Percentiles rank a stretch among this genome's conserved stretches.
These are phyloP conservation scores for Ceratocystis destructans DNA, from an alignment of 2,329 filamentous ascomycete species.

Conservation along the genomic window DNA sequence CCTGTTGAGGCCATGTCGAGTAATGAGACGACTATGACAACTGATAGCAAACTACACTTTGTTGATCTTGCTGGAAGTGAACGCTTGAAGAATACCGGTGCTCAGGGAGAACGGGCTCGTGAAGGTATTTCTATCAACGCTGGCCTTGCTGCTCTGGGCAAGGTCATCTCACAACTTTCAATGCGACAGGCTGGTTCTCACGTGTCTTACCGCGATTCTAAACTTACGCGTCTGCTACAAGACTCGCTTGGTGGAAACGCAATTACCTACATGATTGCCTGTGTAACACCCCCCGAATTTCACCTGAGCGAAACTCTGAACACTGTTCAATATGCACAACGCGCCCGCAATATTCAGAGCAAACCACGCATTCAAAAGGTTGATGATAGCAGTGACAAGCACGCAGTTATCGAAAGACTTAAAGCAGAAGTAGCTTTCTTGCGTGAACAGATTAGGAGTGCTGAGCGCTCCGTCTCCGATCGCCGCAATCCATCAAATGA, in stretches of 20 bases:
- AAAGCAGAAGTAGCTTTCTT: conserved; percentile 90
- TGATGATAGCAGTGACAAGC: conserved; percentile 76
- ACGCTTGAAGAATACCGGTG: conserved; percentile 89
- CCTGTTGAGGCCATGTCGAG: conserved; percentile 67
- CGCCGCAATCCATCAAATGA: conserved; percentile 47
- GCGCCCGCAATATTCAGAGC: conserved; percentile 90
- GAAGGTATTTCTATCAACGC: conserved; percentile 98
- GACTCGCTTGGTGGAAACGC: conserved; percentile 94
- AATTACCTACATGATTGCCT: conserved; percentile 99
- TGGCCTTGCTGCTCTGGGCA: conserved; percentile 83
- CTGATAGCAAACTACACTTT: conserved; percentile 97
- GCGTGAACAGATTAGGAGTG: conserved; percentile 79
- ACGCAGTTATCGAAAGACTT: conserved; percentile 81
- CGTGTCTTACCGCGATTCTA: conserved; percentile 97
- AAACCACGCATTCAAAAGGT: conserved; percentile 92
- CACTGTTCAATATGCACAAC: conserved; percentile 92
- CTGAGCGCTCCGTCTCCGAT: conserved; percentile 50
- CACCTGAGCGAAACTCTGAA: conserved; percentile 96
- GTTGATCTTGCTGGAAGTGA: conserved; percentile 96
- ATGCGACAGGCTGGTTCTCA: conserved; percentile 76
- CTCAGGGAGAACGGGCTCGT: conserved; percentile 82
- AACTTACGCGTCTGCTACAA: conserved; percentile 83
- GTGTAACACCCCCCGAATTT: conserved; percentile 91
- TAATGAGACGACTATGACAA: conserved; percentile 59
- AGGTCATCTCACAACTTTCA: conserved; percentile 95